Evolutionary conservation across 106 monocot genomes (phyloP), one percentile per base, ranked within the genome.

Genomic region (Acorus gramineus): DNA sequence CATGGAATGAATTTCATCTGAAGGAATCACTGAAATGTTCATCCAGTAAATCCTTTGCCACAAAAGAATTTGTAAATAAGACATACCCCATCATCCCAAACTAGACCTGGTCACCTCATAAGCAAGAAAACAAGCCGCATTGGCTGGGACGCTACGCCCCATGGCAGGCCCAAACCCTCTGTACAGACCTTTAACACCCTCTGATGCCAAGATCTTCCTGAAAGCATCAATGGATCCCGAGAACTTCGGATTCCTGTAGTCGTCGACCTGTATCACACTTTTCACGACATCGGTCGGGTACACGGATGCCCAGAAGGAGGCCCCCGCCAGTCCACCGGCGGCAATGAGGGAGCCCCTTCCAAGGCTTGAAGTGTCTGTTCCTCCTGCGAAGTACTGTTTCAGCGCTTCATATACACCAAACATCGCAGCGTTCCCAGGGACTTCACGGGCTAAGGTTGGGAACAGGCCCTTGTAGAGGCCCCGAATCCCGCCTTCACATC

Each of bases 131-230:
- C 94, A 95, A 0, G 86, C 90, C 4, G 82, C 86, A 74, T 90
- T 95, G 43, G 93, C 93, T 3, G 89, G 93, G 14, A 94, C 79
- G 57, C 89, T 94, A 46, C 94, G 84, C 46, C 69, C 81, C 94
- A 94, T 90, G 48, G 94, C 94, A 2, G 89, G 94, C 10, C 94
- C 89, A n/a, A 94, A 94, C 0, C 94, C 94, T 73, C 58, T 89
- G 73, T 95, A 95, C n/a, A 95, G 82, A 4, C 90, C 90, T 73
- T 90, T 95, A 46, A 76, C 63, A 7, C 94, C 89, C 46, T 95
- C 94, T 6, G 86, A 63, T 3, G 86, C 82, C 6, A 84, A 62
- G 8, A 95, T 95, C 78, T 87, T 95, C 73, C 66, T 80, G 59
- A 86, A 86, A 49, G 90, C 94, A 68, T 85, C 75, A 5, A 80